A percentile compares a stretch with the other conserved stretches of the same genome.
phyloP scores from a whole-genome alignment of 2,329 filamentous ascomycete genomes.

The Immersiporthe knoxdaviesiana region DNA sequence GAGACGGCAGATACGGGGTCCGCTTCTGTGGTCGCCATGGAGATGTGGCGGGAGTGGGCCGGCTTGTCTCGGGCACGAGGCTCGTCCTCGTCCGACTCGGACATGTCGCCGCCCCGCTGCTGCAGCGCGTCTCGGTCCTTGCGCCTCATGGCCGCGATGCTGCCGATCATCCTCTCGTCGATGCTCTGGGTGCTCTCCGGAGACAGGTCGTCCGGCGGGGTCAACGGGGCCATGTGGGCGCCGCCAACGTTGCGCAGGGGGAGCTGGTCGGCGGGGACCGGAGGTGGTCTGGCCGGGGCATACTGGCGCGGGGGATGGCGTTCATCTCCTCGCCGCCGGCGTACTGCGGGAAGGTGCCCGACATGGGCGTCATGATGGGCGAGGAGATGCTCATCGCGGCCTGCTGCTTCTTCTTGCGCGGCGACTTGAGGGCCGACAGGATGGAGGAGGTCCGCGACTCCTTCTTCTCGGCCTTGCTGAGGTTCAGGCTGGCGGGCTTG shows the following conservation, averaged over 20 bases:
- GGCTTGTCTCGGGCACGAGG: conserved; percentile 6
- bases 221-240: conserved; percentile 46
- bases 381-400: conserved; percentile 63
- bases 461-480: conserved; percentile 52
- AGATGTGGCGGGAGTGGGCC: conserved; percentile 43
- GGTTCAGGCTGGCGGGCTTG: conserved; percentile 56
- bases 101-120: conserved; percentile 20
- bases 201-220: conserved; percentile 47
- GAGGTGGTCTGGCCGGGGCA: conserved; percentile 59
- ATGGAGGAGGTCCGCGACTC: conserved; percentile 63
- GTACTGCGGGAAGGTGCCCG: conserved; percentile 59
- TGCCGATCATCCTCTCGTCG: conserved; percentile 59
- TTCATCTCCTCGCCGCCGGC: conserved; percentile 60
- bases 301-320: conserved; percentile 61
- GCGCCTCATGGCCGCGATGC: conserved; percentile 26
- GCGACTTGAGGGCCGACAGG: conserved; percentile 64
- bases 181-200: conserved; percentile 56
- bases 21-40: conserved; percentile 44
- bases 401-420: conserved; percentile 55
- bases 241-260: conserved; percentile 38
- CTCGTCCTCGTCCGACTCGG: conserved; percentile 23
- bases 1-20: conserved; percentile 58
- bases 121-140: conserved; percentile 23
- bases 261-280: conserved; percentile 53
- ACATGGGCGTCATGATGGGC: conserved; percentile 67